Evolutionary conservation across 2,329 filamentous ascomycete genomes (phyloP), one percentile per base, ranked within the genome.

Genomic region (Epichloe sp.): DNA sequence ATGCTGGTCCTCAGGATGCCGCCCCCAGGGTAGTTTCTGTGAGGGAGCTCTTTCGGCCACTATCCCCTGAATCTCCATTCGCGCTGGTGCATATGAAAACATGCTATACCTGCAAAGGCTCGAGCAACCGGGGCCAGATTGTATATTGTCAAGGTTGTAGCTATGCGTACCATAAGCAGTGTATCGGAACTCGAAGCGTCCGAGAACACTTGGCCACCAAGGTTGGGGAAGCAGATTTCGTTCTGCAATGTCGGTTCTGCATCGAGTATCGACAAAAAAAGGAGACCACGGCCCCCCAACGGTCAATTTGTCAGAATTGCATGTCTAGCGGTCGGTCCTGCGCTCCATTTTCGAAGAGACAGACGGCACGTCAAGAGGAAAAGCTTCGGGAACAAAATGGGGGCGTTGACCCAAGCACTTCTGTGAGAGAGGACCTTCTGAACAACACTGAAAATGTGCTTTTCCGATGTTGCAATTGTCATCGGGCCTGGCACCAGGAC

Each of bases 181-280:
- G 93, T 62, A 74, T 98, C 31, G 89, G 91, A 1, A 73, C 76
- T 47, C 80, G 93, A 47, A 78, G 77, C 48, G 72, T 65, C 12
- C 78, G 93, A 54, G 88, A 95, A n/a, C 93, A 97, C 64, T 71
- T 93, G 37, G 88, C 88, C 10, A 97, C 89, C 23, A 98, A 97
- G 64, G 68, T 96, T 49, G 82, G 74, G 2, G 73, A 84, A 1
- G 80, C 84, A 2, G 68, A 84, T 38, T 97, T 95, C 59, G 83
- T 98, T 15, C 71, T 98, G 40, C 93, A 98, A 63, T 98, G 93
- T 68, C 84, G 82, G 57, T 85, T 83, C 52, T 98, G 93, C 63
- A 77, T 97, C 55, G 83, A 83, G 3, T 62, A 76, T 19, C 76
- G 82, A 44, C 71, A 73, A 54, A 82, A 62, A 62, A 90, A 86